Evolutionary conservation across 768 basidiomycete species (phyloP), one percentile per base, ranked within the genome.

Genomic region (Boletus patriciae): DNA sequence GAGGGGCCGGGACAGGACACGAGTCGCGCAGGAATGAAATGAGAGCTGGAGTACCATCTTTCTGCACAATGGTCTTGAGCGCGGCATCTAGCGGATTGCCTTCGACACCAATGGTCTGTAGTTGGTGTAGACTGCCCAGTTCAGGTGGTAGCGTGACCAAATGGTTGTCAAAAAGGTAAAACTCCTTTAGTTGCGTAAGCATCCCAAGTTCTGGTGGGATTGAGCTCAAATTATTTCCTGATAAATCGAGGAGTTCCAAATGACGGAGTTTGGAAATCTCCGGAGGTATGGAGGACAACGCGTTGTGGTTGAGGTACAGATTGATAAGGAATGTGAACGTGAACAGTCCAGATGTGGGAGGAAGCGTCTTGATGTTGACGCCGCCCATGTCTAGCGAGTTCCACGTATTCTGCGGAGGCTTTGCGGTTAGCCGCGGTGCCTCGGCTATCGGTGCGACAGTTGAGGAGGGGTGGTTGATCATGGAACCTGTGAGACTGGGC

Each of bases 231-330:
- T 80, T 85, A 73, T 99, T 99, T 49, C 87, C 88, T 2, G 95
- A 96, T 46, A 94, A 81, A 74, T 99, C 97, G 42, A 99, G 86
- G 36, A 94, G 75, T 62, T 92, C 90, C 37, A 99, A 80, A 69
- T 94, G 88, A 40, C 87, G 84, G 55, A 99, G 82, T 62, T 83
- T 87, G 46, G 90, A 77, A 52, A 99, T 92, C 71, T 90, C 83
- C 19, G 89, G 82, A 5, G 96, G 94, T 34, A 99, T 75, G 59
- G 82, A 71, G 10, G 85, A 76, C 45, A 99, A 80, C 25, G 84
- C 78, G 66, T 99, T 99, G 78, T 98, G 96, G 64, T 98, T 98
- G 71, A 99, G 90, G 75, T 95, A 98, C 47, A 99, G 87, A 59
- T 87, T 89, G 63, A 88, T 89, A 57, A 99, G 87, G 80, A 94